Evolutionary conservation across 2,329 filamentous ascomycete genomes (phyloP).

Genomic region (Colletotrichum sp.): DNA sequence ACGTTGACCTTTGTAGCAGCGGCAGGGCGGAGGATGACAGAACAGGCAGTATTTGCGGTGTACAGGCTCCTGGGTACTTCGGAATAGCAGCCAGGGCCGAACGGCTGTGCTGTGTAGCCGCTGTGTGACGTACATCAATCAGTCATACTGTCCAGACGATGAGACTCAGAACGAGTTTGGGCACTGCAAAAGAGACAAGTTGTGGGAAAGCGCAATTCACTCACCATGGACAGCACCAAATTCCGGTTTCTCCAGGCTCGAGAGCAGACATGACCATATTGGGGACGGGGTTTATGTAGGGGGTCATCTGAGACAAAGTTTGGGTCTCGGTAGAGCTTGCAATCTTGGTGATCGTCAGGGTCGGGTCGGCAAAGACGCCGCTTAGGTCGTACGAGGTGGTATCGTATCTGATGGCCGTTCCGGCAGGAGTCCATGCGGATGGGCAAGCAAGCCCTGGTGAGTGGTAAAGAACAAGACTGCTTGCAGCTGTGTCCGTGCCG

Average conservation of each 20-base stretch:
- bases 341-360: not conserved
- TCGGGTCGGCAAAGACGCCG: not conserved
- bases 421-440: not conserved
- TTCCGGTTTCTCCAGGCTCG: not conserved
- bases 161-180: not conserved
- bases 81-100: not conserved
- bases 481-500: not conserved
- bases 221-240: not conserved
- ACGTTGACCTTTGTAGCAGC: not conserved
- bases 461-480: not conserved
- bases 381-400: not conserved
- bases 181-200: not conserved
- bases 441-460: not conserved
- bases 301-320: not conserved
- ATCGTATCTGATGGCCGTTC: not conserved
- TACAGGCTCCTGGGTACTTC: not conserved
- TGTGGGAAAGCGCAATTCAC: not conserved
- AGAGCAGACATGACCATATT: not conserved
- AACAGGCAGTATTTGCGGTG: not conserved
- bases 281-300: not conserved
- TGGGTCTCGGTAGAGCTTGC: not conserved
- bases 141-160: not conserved
- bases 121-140: not conserved
- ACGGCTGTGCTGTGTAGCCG: not conserved
- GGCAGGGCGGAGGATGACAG: not conserved